phyloP scores from a whole-genome alignment of 805 yeast species.

The Yarrowia bubula region DNA sequence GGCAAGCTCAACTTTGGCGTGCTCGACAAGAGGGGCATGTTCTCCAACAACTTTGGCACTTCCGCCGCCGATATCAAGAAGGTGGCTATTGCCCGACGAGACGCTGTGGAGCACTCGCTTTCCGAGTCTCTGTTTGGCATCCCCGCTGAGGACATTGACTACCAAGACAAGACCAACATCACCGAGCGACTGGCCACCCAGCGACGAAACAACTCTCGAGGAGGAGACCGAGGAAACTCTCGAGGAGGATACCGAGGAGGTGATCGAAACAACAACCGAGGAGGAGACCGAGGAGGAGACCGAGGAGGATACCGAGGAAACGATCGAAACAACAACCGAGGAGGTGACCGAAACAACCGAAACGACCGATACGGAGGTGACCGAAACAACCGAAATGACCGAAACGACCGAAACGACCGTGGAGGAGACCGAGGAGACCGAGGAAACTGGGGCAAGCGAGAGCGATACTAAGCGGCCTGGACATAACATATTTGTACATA shows the following conservation, averaged over 20 bases:
- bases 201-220: background rate
- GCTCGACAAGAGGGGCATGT: background rate
- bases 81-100: constrained; percentile 1
- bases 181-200: background rate
- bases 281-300: background rate
- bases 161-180: background rate
- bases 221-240: background rate
- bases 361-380: background rate
- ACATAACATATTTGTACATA: background rate
- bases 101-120: background rate
- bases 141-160: background rate
- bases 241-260: background rate
- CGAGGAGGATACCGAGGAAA: background rate
- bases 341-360: background rate
- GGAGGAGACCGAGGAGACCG: background rate
- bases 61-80: background rate
- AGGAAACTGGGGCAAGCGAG: constrained; percentile 8
- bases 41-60: background rate
- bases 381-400: background rate
- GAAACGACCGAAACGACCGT: background rate
- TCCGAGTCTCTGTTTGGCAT: background rate
- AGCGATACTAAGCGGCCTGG: background rate
- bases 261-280: too few relatives aligned
- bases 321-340: background rate
- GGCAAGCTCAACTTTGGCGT: background rate